Conservation (phyloP, 2,329 filamentous ascomycete species). For the Mycogone perniciosa region DNA sequence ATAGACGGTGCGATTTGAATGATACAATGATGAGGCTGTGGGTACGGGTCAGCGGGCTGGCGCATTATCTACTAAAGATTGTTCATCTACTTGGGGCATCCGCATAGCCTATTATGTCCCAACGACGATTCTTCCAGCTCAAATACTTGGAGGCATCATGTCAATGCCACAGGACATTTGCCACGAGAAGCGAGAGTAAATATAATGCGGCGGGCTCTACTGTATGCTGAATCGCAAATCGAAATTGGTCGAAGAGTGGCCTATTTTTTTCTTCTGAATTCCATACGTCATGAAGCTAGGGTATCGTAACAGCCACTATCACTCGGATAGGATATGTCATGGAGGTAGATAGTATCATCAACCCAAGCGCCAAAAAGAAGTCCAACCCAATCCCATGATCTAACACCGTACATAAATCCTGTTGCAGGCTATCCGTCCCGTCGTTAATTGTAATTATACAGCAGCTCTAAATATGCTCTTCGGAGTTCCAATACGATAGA, state of each 20-base stretch:
- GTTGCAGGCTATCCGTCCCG: slow-evolving; percentile 5
- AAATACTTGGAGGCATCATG: too few species aligned
- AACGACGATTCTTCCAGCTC: too few species aligned
- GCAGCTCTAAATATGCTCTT: slow-evolving; percentile 8
- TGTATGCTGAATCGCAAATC: too few species aligned
- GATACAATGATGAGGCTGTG: too few species aligned
- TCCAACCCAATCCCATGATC: slow-evolving; percentile 2
- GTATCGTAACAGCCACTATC: neutral
- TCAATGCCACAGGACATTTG: too few species aligned
- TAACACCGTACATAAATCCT: slow-evolving; percentile 7
- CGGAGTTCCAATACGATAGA: neutral
- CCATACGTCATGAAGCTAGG: neutral
- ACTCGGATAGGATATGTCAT: neutral
- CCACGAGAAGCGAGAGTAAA: too few species aligned
- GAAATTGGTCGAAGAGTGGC: neutral
- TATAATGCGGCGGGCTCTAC: too few species aligned
- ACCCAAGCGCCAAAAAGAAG: slow-evolving; percentile 4
- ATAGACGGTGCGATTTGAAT: too few species aligned
- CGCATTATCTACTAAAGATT: too few species aligned
- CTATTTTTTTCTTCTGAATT: neutral
- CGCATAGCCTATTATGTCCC: too few species aligned
- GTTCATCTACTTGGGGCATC: too few species aligned
- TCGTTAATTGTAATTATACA: slow-evolving; percentile 11
- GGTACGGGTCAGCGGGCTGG: too few species aligned
- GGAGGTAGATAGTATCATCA: neutral